phyloP scores from a whole-genome alignment of 2,329 filamentous ascomycete species.

The Neofusicoccum umdonicola region DNA sequence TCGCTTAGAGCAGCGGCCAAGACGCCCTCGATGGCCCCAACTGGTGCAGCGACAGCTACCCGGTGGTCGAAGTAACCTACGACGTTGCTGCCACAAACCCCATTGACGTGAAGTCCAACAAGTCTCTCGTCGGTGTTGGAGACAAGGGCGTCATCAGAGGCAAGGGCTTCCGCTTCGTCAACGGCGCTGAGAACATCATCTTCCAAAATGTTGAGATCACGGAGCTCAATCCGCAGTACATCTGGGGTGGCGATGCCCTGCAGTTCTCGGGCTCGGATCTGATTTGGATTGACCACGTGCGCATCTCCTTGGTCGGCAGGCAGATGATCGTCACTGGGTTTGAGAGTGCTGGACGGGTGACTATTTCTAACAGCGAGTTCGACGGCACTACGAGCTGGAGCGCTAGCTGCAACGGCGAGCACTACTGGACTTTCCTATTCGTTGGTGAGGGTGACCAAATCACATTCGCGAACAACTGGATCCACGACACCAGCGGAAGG shows the following conservation, averaged over 20 bases:
- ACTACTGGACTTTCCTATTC: constrained; percentile 32
- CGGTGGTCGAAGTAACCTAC: constrained; percentile 26
- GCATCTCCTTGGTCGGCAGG: constrained; percentile 45
- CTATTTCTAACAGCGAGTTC: constrained; percentile 49
- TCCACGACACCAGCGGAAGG: constrained; percentile 47
- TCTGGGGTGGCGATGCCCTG: constrained; percentile 41
- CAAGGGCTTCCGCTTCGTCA: constrained; percentile 40
- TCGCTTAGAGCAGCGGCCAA: not conserved
- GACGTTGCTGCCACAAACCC: constrained; percentile 30
- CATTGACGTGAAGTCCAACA: constrained; percentile 41
- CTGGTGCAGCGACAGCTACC: constrained; percentile 11
- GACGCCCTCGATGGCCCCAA: constrained; percentile 1
- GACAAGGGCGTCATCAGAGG: constrained; percentile 42
- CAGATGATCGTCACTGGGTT: constrained; percentile 44
- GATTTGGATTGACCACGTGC: constrained; percentile 32
- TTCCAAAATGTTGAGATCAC: constrained; percentile 41
- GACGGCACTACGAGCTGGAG: constrained; percentile 45
- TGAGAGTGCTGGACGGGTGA: constrained; percentile 37
- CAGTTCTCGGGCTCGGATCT: constrained; percentile 34
- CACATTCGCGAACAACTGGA: constrained; percentile 46
- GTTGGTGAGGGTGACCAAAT: constrained; percentile 40
- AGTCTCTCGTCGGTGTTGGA: constrained; percentile 43
- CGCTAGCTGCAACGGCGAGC: constrained; percentile 39
- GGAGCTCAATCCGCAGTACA: constrained; percentile 36
- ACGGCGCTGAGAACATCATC: constrained; percentile 35